Evolutionary conservation across 2,329 filamentous ascomycete species (phyloP).

Genomic region (Claviceps monticola): DNA sequence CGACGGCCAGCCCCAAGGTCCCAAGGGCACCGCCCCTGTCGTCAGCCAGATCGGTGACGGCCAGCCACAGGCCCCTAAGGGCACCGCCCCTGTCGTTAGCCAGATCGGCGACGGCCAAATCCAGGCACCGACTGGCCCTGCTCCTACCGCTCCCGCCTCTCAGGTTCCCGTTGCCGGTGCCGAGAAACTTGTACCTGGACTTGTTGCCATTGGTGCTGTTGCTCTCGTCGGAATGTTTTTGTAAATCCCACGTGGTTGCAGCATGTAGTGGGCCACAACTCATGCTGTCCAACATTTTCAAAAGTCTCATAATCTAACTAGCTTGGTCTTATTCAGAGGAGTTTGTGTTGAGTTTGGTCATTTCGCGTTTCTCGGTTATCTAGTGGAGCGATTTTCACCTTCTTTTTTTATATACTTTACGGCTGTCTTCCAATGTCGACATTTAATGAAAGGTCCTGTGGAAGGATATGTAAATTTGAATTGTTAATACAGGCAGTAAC

Average conservation of each 20-base stretch:
- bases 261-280: not conserved
- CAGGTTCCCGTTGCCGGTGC: constrained; percentile 12
- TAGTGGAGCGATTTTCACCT: not conserved
- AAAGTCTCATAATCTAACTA: too few relatives aligned
- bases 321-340: not conserved
- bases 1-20: not conserved
- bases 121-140: constrained; percentile 23
- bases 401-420: not conserved
- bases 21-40: constrained; percentile 15
- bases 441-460: too few relatives aligned
- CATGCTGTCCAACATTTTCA: not conserved
- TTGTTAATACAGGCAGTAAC: constrained; percentile 1
- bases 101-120: constrained; percentile 31
- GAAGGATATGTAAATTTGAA: not conserved
- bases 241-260: constrained; percentile 1
- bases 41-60: constrained; percentile 28
- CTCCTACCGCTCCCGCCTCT: constrained; percentile 3
- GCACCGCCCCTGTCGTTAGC: constrained; percentile 23
- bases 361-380: not conserved
- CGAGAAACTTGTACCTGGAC: constrained; percentile 6
- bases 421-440: not conserved
- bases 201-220: constrained; percentile 6
- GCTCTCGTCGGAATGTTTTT: constrained; percentile 10
- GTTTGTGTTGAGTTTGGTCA: not conserved
- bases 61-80: constrained; percentile 15